phyloP scores from a whole-genome alignment of 106 monocot genomes.

The Acorus calamus region DNA sequence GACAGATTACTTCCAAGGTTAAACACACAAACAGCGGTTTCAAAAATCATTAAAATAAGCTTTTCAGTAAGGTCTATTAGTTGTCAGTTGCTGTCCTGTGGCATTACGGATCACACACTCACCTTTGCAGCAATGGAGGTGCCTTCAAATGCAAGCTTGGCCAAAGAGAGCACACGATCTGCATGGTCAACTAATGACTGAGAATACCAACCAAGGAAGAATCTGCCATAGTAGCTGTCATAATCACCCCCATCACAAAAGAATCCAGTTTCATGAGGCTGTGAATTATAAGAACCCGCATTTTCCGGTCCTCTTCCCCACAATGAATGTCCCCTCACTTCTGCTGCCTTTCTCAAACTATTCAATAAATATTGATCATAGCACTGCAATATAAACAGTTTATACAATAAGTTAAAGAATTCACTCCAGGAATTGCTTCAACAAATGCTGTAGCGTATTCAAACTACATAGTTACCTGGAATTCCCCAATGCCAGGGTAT shows the following conservation, averaged over 20 bases:
- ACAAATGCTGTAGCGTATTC: not conserved
- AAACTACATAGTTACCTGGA: constrained; percentile 43
- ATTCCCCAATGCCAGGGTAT: constrained; percentile 93
- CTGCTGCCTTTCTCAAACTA: constrained; percentile 68
- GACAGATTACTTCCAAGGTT: too few relatives aligned
- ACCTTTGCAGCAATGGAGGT: constrained; percentile 72
- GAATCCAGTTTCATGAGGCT: constrained; percentile 75
- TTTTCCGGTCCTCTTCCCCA: constrained; percentile 83
- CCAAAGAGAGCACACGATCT: constrained; percentile 62
- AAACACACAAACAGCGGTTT: too few relatives aligned
- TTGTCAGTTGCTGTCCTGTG: too few relatives aligned
- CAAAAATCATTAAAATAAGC: too few relatives aligned
- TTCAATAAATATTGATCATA: constrained; percentile 73
- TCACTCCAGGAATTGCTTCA: too few relatives aligned
- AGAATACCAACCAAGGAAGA: constrained; percentile 92
- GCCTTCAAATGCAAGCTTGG: constrained; percentile 83
- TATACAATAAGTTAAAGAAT: not conserved
- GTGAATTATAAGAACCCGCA: constrained; percentile 72
- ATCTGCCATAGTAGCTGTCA: constrained; percentile 89
- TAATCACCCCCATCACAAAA: constrained; percentile 94
- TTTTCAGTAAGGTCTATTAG: too few relatives aligned
- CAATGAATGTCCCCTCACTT: constrained; percentile 63
- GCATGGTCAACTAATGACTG: constrained; percentile 70
- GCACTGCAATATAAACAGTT: constrained; percentile 38
- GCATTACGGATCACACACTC: not conserved